Evolutionary conservation across 352 stramenopile species (phyloP), one percentile per base, ranked within the genome.

Genomic region (Salisapilia sapeloensis): DNA sequence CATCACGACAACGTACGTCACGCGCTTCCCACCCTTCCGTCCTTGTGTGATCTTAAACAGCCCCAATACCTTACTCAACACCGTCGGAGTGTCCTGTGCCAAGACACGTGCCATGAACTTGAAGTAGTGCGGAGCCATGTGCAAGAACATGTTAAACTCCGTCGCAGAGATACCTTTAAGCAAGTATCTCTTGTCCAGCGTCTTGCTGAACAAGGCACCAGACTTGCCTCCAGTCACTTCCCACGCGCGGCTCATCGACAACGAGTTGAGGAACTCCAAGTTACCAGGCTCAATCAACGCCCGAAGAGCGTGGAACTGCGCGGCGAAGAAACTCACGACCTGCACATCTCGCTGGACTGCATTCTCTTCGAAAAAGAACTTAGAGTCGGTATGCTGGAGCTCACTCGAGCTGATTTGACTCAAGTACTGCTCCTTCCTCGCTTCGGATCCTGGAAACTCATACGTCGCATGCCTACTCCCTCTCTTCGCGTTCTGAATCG

Each of bases 141-240:
- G 69, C 33, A 87, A 47, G 29, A 91, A 91, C 75, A 91, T 91
- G 45, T 91, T 91, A 45, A 85, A 87, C 43, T 91, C 75, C 11
- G 56, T 83, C 47, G 84, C 53, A 2, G 75, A 75, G 30, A 91
- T 86, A 4, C 75, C 75, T 33, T 91, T 91, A 20, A 91, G 38
- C 20, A 91, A 59, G 29, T 77, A 91, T 2, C 72, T 69, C 37
- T 80, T 83, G 42, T 91, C 75, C 31, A 87, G 69, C 2, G 67
- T 71, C 74, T 83, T 65, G 4, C 66, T 83, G 41, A 91, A 91
- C 38, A 84, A 87, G 2, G 75, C 75, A 22, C 75, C 75, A 1
- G 75, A 91, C 23, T 91, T 91, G 25, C 75, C 75, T 26, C 75
- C 75, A n/a, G 54, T 67, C 2, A 71, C 65, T 36, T 83, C 63